Evolutionary conservation across 2,329 filamentous ascomycete species (phyloP), one percentile per base, ranked within the genome.

Genomic region (Fusarium albidum): DNA sequence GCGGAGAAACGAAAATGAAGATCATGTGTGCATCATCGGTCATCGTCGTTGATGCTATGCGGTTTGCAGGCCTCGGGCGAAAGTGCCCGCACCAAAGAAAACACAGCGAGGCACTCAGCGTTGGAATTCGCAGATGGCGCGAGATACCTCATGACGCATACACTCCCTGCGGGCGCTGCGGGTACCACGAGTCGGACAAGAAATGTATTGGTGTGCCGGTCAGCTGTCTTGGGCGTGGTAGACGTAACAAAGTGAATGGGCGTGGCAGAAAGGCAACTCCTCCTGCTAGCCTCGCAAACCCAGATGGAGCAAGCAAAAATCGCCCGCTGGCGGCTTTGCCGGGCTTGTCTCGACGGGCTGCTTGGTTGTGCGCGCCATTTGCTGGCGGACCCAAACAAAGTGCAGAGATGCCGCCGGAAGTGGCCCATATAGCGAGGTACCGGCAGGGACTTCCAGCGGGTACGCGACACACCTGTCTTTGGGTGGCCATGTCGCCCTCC

Each of bases 391-490:
- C 59, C 61, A 65, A 67, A 67, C 61, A 67, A 67, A 55, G 58
- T 55, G 56, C 63, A 52, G 55, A 58, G 55, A 49, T 60, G 57
- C n/a, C 51, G 57, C 56, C 53, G 57, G 54, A 64, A 67, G 63
- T 64, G 66, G 64, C 59, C 46, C 63, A 68, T 45, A 27, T 45
- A 27, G 45, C 52, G 52, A 67, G 63, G 68, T 71, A 71, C 69
- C 61, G 59, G 61, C 50, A 69, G 69, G 55, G 69, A 72, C 69
- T 71, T 73, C 42, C 60, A 65, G 69, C 71, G 70, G 68, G 68
- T 71, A 71, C 69, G 67, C 67, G 65, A 71, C 69, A 69, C 70
- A 72, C 70, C 68, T 70, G 65, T 52, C 53, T 64, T 65, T 68
- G 56, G 67, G 61, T 68, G 67, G 65, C 65, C 61, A 69, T 66